Conservation (phyloP, 208 protist species). For the Trypanosoma lewisi region DNA sequence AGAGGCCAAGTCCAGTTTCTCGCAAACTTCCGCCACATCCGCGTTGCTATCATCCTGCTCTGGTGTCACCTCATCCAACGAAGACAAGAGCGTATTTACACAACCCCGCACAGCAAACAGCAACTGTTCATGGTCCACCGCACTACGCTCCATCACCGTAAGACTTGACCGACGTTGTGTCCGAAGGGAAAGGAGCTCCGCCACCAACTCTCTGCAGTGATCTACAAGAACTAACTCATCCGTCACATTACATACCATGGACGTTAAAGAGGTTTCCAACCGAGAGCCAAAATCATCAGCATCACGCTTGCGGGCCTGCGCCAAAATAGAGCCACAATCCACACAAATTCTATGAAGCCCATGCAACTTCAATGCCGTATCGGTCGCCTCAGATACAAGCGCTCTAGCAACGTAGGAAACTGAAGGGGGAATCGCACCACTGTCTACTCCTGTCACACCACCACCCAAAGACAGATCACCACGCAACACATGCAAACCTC, state of each 20-base stretch:
- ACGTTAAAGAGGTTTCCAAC: neutral
- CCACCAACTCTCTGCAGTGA: slow-evolving; percentile 7
- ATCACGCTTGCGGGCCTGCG: slow-evolving; percentile 4
- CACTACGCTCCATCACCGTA: neutral
- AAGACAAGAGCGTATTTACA: neutral
- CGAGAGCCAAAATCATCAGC: neutral
- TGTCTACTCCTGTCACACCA: neutral
- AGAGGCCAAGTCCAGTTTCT: neutral
- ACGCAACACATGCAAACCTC: neutral
- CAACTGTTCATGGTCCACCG: slow-evolving; percentile 7
- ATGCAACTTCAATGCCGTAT: neutral
- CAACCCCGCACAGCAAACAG: slow-evolving; percentile 1
- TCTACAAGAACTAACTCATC: slow-evolving; percentile 9
- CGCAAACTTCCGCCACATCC: neutral
- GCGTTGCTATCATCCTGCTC: neutral
- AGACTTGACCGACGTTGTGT: neutral
- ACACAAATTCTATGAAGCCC: slow-evolving; percentile 2
- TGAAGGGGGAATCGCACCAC: neutral
- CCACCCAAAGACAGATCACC: neutral
- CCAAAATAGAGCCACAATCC: slow-evolving; percentile 12
- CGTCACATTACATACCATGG: neutral
- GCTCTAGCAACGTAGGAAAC: slow-evolving; percentile 6
- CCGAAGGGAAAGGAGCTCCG: slow-evolving; percentile 21
- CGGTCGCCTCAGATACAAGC: neutral
- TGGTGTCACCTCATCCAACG: neutral